A percentile compares a stretch with the other conserved stretches of the same genome.
These are phyloP conservation scores for Sutorius australiensis DNA, from an alignment of 768 basidiomycete species.

Conservation along the genomic window DNA sequence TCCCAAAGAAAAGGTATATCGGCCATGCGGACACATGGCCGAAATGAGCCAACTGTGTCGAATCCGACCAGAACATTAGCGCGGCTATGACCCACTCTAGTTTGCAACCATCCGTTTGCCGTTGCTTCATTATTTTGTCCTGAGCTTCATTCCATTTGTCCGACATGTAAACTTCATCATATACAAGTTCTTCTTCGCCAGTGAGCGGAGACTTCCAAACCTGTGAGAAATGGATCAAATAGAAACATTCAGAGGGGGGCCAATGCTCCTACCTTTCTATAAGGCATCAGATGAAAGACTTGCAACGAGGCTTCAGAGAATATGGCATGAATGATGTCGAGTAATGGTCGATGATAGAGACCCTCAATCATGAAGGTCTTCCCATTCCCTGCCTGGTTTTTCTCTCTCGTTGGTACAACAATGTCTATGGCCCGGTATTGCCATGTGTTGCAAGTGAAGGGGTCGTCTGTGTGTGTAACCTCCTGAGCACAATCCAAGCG, in stretches of 20 bases:
- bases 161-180: neutral
- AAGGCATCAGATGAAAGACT: conserved; percentile 25
- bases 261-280: conserved; percentile 12
- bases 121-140: neutral
- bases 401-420: neutral
- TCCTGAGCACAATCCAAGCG: neutral
- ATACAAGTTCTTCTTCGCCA: neutral
- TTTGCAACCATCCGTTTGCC: neutral
- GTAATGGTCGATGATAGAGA: conserved; percentile 22
- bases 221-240: neutral
- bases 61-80: conserved; percentile 19
- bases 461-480: neutral
- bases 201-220: neutral
- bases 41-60: conserved; percentile 10
- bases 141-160: neutral
- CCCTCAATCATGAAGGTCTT: conserved; percentile 26
- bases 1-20: conserved; percentile 12
- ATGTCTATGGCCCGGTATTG: neutral
- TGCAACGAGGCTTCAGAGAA: conserved; percentile 5
- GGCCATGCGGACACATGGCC: conserved; percentile 6
- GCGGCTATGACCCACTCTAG: conserved; percentile 9
- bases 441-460: conserved; percentile 4
- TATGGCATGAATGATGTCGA: conserved; percentile 3
- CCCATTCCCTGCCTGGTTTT: conserved; percentile 3
- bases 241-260: neutral